Base-by-base conservation (phyloP, 2,329 filamentous ascomycete species). In the Lecanicillium sp. region DNA sequence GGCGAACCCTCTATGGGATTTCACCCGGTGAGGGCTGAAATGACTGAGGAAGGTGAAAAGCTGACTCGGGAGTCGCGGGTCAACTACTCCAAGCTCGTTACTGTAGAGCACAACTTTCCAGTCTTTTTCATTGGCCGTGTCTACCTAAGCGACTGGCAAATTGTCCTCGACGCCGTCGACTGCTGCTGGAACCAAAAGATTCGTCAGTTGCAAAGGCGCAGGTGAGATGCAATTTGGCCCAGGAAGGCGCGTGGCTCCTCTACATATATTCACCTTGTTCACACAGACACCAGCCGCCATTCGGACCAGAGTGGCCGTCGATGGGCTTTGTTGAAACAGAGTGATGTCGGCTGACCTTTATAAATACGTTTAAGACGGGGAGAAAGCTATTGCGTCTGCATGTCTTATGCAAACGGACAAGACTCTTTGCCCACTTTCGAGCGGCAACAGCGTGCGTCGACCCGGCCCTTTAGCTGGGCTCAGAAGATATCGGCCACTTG, bases 41-140 rank as follows among this genome's bases (percentile, higher is more conserved):
- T 75, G 15, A 57, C 52, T 15, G 55, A 60, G 4, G 53, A 58
- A 12, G 60, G 58, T 22, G 70, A 77, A 43, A 64, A 55, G 38
- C 59, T 78, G 6, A 59, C 60, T 9, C 59, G 47, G 20, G 65
- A 71, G 43, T 78, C 74, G 11, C 67, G 74, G 5, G 64, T 76
- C 46, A 76, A 78, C 54, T 78, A 77, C 51, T 68, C 70, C 5
- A 77, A 77, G 45, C 56, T 72, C 5, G 61, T 67, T 19, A 73
- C 71, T 3, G 60, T 78, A 18, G 71, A 77, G 51, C 74, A 78
- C 55, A 78, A 78, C 47, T 58, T 69, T 47, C 67, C 62, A 33
- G 70, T 78, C n/a, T 63, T 69, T 46, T 75, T 78, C 48, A 69
- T 78, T 37, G 74, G 74, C n/a, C 49, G 54, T 4, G 59, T 78